Evolutionary conservation across 352 stramenopile species (phyloP).

Genomic region (Pythium insidiosum): DNA sequence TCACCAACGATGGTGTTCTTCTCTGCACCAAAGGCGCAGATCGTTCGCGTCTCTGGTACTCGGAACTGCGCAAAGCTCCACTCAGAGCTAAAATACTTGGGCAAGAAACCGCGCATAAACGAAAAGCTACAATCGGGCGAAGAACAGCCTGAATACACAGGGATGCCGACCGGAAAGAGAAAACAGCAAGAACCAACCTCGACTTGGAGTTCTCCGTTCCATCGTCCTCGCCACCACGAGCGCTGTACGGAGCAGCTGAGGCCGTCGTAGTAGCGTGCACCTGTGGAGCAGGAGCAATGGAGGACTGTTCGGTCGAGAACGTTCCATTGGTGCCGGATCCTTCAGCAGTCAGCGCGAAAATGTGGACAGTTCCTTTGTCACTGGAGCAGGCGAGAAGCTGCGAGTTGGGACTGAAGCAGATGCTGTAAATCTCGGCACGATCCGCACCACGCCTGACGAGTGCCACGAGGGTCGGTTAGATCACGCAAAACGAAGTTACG

Average conservation of each 20-base stretch:
- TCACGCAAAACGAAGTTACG: neutral
- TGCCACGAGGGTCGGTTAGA: constrained; percentile 7
- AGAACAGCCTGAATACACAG: too few relatives aligned
- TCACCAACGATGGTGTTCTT: constrained; percentile 90
- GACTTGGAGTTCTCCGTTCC: constrained; percentile 86
- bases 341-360: constrained; percentile 88
- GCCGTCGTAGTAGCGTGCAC: too few relatives aligned
- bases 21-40: constrained; percentile 90
- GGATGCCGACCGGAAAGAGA: too few relatives aligned
- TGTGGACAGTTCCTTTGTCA: constrained; percentile 96
- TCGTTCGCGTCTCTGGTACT: constrained; percentile 85
- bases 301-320: constrained; percentile 44
- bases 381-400: constrained; percentile 93
- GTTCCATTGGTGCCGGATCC: constrained; percentile 40
- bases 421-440: constrained; percentile 94
- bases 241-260: constrained; percentile 31
- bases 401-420: constrained; percentile 94
- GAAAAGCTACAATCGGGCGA: constrained; percentile 42
- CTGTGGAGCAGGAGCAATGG: constrained; percentile 42
- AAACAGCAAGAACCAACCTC: constrained; percentile 23
- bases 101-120: constrained; percentile 86
- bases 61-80: constrained; percentile 93
- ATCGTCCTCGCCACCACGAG: constrained; percentile 53
- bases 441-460: constrained; percentile 89
- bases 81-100: constrained; percentile 92